Evolutionary conservation across 1,139 yeast genomes (phyloP).

Genomic region (Yamadazyma conglobata): DNA sequence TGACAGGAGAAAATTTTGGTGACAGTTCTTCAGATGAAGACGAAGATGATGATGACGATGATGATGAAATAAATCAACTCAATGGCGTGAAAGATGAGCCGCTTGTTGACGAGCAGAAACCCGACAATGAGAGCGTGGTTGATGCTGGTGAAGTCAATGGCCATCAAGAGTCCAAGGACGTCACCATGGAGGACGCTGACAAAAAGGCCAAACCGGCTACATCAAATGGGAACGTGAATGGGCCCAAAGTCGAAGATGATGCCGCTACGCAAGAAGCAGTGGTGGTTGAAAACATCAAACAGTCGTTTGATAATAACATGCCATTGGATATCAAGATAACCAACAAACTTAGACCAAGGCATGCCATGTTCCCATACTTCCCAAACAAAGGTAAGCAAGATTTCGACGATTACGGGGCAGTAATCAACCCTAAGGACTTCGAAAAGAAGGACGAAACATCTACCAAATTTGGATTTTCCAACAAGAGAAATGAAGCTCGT

Average conservation of each 20-base stretch:
- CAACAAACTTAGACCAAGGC: conserved; percentile 53
- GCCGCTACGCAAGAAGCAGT: conserved; percentile 42
- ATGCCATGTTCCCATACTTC: conserved; percentile 74
- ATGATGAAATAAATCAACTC: conserved; percentile 15
- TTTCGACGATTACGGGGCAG: conserved; percentile 83
- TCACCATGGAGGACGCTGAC: conserved; percentile 5
- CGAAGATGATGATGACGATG: conserved; percentile 20
- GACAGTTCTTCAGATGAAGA: conserved; percentile 40
- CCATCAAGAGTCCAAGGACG: conserved; percentile 12
- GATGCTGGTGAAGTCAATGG: conserved; percentile 2
- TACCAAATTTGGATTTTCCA: conserved; percentile 34
- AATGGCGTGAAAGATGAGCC: no score
- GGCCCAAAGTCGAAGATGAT: conserved; percentile 20
- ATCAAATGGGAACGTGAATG: conserved; percentile 7
- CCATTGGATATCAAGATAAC: conserved; percentile 65
- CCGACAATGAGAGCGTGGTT: conserved; percentile 2
- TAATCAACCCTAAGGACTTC: conserved; percentile 63
- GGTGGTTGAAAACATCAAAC: conserved; percentile 37
- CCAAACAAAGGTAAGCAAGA: conserved; percentile 48
- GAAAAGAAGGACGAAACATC: conserved; percentile 53
- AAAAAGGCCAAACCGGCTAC: conserved; percentile 8
- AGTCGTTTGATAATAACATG: conserved; percentile 35
- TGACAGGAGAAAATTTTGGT: conserved; percentile 40
- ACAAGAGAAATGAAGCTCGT: conserved; percentile 33
- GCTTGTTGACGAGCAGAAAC: no score